These are phyloP conservation scores for Pleurotus djamor DNA, from an alignment of 768 basidiomycete species.

Conservation along the genomic window DNA sequence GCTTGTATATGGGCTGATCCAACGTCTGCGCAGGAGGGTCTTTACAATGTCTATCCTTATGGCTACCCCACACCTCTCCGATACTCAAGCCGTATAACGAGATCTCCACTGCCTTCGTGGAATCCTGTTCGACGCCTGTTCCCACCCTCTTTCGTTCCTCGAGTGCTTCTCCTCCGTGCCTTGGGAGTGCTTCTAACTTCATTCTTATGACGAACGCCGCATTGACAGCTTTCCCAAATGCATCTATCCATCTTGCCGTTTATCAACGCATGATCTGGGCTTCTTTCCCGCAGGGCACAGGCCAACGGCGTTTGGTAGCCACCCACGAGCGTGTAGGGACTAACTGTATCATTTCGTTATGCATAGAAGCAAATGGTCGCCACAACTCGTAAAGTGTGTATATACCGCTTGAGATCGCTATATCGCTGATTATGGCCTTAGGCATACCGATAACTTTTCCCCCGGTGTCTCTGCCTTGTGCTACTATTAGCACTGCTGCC, in stretches of 20 bases:
- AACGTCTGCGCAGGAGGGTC: not conserved
- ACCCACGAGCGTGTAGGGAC: not conserved
- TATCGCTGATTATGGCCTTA: not conserved
- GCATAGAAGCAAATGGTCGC: not conserved
- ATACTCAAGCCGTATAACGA: not conserved
- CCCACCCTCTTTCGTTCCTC: not conserved
- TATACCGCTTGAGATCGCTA: not conserved
- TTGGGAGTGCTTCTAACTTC: not conserved
- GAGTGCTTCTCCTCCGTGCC: not conserved
- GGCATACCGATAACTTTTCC: no score
- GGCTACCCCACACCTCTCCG: not conserved
- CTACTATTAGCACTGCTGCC: no score
- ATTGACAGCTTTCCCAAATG: not conserved
- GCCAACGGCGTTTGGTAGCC: not conserved
- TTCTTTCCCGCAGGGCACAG: not conserved
- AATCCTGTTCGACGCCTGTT: not conserved
- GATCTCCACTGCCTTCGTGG: conserved; percentile 3
- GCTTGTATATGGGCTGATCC: no score
- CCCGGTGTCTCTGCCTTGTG: no score
- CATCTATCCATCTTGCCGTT: not conserved
- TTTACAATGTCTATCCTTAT: not conserved
- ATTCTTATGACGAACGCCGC: not conserved
- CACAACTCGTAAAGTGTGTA: not conserved
- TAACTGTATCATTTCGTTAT: not conserved
- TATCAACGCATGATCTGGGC: not conserved